Base-by-base conservation (phyloP, 2,329 filamentous ascomycete genomes). In the Colletotrichum euphorbiae region DNA sequence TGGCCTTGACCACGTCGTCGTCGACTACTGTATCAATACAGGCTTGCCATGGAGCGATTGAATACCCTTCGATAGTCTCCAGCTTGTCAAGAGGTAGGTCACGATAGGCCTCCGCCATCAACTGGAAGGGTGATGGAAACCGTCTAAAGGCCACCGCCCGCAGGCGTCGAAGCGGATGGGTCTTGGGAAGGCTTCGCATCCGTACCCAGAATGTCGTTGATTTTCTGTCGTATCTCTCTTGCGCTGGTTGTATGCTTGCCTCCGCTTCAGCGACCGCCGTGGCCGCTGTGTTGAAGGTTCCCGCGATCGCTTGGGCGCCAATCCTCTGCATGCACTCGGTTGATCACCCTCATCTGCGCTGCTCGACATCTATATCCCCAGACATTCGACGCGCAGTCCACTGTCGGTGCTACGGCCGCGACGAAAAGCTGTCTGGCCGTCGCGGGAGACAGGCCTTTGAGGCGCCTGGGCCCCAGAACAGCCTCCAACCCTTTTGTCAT, bases 401-500 rank as follows among this genome's bases (percentile, higher is more conserved):
- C 28, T 6, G 7, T 45, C 2, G 19, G 48, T 15, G 9, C 42
- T 2, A 62, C 45, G 0, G 45, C 62, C 0, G 56, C 52, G 7
- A 48, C 5, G 43, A 71, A 62, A 2, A 67, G 38, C 12, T 71
- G 52, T 12, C 48, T 45, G 3, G 62, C 66, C 6, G 58, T 67
- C 4, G 42, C 40, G 4, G 60, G 54, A 2, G 63, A 62, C 4
- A 70, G 36, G 6, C 67, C 67, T 36, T 52, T 50, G 1, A 66
- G 67, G 52, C 62, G 58, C 24, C 62, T 71, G n/a, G 68, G 51
- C 48, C 54, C 58, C 28, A 71, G 67, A 9, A 62, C 58, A 5
- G 66, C 63, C 15, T 69, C 31, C 0, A 70, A 45, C 8, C 69
- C 74, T 38, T 71, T 72, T 0, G 65, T 69, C 28, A 63, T 66